Percentiles rank a stretch among this genome's conserved stretches.
Conservation (phyloP, 2,329 filamentous ascomycete species). For the Biscogniauxia marginata region DNA sequence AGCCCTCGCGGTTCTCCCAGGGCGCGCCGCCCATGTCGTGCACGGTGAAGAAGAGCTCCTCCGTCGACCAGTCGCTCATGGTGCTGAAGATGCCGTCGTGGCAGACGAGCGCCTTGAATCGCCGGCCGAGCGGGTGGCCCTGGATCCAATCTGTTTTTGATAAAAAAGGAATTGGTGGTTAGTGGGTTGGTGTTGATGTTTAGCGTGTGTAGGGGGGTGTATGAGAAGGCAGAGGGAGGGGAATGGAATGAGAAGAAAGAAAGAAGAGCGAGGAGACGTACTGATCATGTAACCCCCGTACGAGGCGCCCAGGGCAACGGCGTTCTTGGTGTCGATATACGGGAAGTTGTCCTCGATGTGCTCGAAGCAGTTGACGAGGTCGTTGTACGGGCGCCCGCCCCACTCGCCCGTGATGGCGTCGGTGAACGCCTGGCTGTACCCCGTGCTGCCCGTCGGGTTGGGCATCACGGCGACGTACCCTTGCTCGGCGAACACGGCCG, state of each 20-base stretch:
- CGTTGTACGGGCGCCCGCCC: conserved; percentile 82
- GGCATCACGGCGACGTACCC: conserved; percentile 80
- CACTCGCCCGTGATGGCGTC: conserved; percentile 78
- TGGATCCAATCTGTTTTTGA: conserved; percentile 74
- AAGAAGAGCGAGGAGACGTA: conserved; percentile 35
- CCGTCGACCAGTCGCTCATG: conserved; percentile 61
- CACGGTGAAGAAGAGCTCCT: conserved; percentile 69
- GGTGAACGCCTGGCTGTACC: conserved; percentile 75
- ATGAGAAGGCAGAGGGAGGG: conserved; percentile 8
- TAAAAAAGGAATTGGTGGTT: conserved; percentile 32
- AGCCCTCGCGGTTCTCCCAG: conserved; percentile 61
- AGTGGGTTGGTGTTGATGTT: not conserved
- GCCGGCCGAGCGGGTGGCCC: conserved; percentile 75
- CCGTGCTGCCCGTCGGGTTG: conserved; percentile 81
- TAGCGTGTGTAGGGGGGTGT: conserved; percentile 32
- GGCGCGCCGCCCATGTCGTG: conserved; percentile 65
- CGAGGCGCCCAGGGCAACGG: conserved; percentile 72
- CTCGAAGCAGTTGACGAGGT: conserved; percentile 76
- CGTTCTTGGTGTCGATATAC: conserved; percentile 66
- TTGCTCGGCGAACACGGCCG: conserved; percentile 81
- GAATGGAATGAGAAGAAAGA: not conserved
- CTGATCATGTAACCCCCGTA: conserved; percentile 78
- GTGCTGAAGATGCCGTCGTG: conserved; percentile 85
- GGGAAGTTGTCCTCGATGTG: conserved; percentile 64
- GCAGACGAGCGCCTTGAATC: conserved; percentile 84